Base-by-base conservation (phyloP, 2,329 filamentous ascomycete genomes). In the Pseudophaeomoniella oleicola region DNA sequence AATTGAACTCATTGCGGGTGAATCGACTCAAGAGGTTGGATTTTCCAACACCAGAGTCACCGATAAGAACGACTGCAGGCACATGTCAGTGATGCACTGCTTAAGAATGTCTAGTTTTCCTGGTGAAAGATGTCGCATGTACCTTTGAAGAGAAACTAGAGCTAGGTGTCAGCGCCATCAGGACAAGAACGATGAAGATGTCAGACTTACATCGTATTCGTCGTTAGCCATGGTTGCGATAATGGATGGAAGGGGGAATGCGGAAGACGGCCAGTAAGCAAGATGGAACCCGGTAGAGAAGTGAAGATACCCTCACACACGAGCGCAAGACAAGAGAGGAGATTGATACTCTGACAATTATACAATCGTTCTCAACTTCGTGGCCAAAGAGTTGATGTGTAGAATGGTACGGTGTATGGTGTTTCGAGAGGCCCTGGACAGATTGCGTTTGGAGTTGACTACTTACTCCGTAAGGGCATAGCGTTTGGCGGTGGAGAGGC, bases 21-120 rank as follows among this genome's bases (percentile, higher is more conserved):
- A 98, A 98, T 66, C 92, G 83, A 68, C 87, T 94, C 67, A 98
- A 74, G 53, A 98, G 84, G 69, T 98, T 98, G 71, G 90, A 98
- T 74, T 98, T 98, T 71, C 90, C 90, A 66, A 98, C 90, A 55
- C 90, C 90, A 50, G 87, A 94, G 69, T 98, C 90, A 76, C 90
- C 90, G 61, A 98, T 98, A 63, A 98, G 72, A 60, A 98, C 90
- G 59, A 96, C 88, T 93, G 57, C 46, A 44, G 41, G 47, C 37
- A 50, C 50, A 55, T 53, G 46, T 50, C 48, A 43, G 45, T 37
- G 41, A 33, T 40, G 16, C 36, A 35, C 16, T 29, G 19, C 35
- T n/a, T n/a, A n/a, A n/a, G n/a, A n/a, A n/a, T n/a, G n/a, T 16
- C n/a, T 17, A 41, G n/a, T 36, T 17, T 16, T 34, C 13, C 10